These are phyloP conservation scores for Elsinoe fawcettii DNA, from an alignment of 2,329 filamentous ascomycete species.

Conservation along the genomic window DNA sequence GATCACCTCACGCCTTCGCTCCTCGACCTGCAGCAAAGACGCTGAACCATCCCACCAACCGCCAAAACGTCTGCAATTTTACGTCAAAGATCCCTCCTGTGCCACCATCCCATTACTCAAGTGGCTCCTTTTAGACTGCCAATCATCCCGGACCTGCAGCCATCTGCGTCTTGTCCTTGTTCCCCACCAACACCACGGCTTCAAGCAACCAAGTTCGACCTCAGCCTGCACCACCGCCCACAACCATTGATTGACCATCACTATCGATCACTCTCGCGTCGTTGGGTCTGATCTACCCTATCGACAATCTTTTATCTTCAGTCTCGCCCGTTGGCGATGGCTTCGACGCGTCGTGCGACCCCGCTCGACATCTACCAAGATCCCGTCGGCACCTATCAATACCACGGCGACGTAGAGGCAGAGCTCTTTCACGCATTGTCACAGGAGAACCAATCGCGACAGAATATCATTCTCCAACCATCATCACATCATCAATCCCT, in stretches of 20 bases:
- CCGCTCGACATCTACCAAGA: conserved; percentile 54
- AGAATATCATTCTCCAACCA: conserved; percentile 62
- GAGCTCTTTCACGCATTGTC: conserved; percentile 43
- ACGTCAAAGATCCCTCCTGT: conserved; percentile 7
- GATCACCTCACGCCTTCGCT: background rate
- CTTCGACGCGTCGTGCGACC: conserved; percentile 49
- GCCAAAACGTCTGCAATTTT: conserved; percentile 15
- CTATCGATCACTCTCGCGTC: conserved; percentile 3
- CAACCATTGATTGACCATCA: background rate
- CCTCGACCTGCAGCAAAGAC: conserved; percentile 3
- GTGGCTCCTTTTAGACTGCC: conserved; percentile 15
- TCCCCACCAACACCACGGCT: conserved; percentile 4
- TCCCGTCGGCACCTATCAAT: conserved; percentile 33
- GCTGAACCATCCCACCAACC: conserved; percentile 13
- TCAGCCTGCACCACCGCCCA: background rate
- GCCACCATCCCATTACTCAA: background rate
- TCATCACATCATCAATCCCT: conserved; percentile 46
- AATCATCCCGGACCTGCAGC: conserved; percentile 6
- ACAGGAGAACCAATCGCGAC: conserved; percentile 43
- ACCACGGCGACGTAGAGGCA: conserved; percentile 42
- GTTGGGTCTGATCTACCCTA: conserved; percentile 8
- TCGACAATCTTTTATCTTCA: conserved; percentile 9
- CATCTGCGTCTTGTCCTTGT: background rate
- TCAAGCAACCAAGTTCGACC: background rate
- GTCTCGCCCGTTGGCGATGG: conserved; percentile 32